Base-by-base conservation (phyloP, 768 basidiomycete species). In the Hericium erinaceus region DNA sequence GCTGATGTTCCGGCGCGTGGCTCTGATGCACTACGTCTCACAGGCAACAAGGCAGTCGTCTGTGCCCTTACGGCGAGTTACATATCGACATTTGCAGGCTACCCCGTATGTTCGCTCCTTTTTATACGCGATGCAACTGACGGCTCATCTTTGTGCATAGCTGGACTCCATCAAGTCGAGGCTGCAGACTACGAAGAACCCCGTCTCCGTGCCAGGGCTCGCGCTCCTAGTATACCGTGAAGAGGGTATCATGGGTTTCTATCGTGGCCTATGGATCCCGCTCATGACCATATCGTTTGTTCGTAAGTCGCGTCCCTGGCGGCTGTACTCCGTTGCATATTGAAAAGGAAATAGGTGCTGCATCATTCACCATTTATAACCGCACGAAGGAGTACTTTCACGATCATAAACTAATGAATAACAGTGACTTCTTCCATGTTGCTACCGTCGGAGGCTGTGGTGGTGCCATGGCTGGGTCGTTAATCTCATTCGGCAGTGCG, bases 221-320 rank as follows among this genome's bases (percentile, higher is more conserved):
- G 84, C 90, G 57, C 72, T 76, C 26, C 72, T 85, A 62, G 85
- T 93, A 26, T 90, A 89, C 70, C 80, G 80, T 33, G 91, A 93
- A 66, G 88, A 93, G 72, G 87, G 92, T n/a, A 71, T 92, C 38
- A 79, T 80, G 62, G 95, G 95, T 55, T 98, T 93, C 73, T 95
- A 91, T 71, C 80, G 93, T 57, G 92, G 92, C 57, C 67, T 94
- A 53, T 91, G 89, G 83, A 89, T 98, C 64, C 95, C 95, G 50
- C 81, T 98, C 56, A 78, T 93, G 72, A 95, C 94, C 9, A 98
- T 98, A 64, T 93, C 94, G 5, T 92, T 95, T 69, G 94, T 98
- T 70, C 92, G 95, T 85, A 70, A 74, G 90, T 91, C 50, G 18
- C 41, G 52, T 51, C 52, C 18, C 54, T 57, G 54, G 38, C 49